Evolutionary conservation across 169 alveolate genomes (phyloP).

Genomic region (Plasmodium malariae): DNA sequence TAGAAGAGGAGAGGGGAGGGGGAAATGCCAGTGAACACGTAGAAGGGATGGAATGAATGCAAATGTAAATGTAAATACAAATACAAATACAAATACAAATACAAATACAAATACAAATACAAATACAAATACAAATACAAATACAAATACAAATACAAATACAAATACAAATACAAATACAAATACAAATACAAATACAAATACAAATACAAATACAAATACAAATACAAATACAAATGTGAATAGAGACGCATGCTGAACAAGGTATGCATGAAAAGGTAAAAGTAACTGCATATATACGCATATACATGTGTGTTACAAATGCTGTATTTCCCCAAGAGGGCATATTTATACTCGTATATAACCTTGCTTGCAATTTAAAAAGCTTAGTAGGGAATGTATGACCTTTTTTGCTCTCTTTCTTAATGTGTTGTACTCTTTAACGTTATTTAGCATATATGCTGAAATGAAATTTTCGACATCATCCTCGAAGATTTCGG

Average conservation of each 20-base stretch:
- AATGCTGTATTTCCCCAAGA: background rate
- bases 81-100: no score
- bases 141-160: background rate
- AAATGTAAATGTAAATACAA: no score
- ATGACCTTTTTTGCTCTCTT: constrained; percentile 52
- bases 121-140: background rate
- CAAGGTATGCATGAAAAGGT: no score
- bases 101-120: background rate
- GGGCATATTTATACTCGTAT: background rate
- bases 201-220: no score
- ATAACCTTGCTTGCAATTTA: constrained; percentile 21
- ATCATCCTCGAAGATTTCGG: constrained; percentile 38
- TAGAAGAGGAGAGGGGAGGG: background rate
- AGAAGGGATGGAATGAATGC: no score
- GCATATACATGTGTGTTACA: background rate
- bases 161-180: background rate
- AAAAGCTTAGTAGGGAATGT: constrained; percentile 3
- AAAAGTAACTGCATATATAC: no score
- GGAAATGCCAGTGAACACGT: background rate
- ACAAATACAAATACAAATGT: no score
- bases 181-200: no score
- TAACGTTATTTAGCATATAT: constrained; percentile 26
- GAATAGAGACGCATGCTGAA: no score
- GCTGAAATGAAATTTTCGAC: constrained; percentile 39
- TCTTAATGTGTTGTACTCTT: constrained; percentile 24